Percentiles rank a stretch among this genome's conserved stretches.
Evolutionary conservation across 495 filamentous ascomycete genomes (phyloP).

Genomic region (Peziza echinospora): DNA sequence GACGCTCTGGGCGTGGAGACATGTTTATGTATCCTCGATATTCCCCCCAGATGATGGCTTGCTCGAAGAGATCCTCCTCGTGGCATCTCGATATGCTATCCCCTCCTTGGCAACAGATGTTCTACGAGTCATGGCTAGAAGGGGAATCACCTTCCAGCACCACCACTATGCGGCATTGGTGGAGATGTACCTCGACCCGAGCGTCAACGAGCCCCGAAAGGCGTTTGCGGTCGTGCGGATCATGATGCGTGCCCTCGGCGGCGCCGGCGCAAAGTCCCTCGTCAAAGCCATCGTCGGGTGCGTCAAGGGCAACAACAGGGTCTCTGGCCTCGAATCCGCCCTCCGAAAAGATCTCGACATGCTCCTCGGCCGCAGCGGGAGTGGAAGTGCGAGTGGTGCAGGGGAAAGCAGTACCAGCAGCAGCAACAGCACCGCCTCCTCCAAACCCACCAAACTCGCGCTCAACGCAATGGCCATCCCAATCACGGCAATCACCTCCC

Average conservation of each 20-base stretch:
- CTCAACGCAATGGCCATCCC: conserved; percentile 44
- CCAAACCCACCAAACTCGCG: too few relatives aligned
- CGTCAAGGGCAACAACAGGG: conserved; percentile 14
- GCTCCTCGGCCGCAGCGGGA: background rate
- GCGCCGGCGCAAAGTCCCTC: conserved; percentile 29
- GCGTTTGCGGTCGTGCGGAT: conserved; percentile 42
- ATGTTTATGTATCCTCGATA: conserved; percentile 32
- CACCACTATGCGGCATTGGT: conserved; percentile 62
- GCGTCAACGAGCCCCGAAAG: conserved; percentile 10
- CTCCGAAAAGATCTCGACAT: background rate
- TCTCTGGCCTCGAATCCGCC: too few relatives aligned
- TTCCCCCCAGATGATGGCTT: conserved; percentile 44
- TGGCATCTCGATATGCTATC: conserved; percentile 45
- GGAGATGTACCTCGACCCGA: conserved; percentile 34
- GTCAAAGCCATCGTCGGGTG: conserved; percentile 32
- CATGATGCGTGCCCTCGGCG: conserved; percentile 41
- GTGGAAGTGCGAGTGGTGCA: background rate
- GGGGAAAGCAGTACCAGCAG: conserved; percentile 13
- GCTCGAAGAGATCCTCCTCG: conserved; percentile 40
- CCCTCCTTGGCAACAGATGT: conserved; percentile 42
- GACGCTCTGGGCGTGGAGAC: conserved; percentile 40
- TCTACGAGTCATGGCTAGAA: conserved; percentile 33
- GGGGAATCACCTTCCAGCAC: conserved; percentile 29
- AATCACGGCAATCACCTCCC: conserved; percentile 31
- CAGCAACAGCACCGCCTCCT: too few relatives aligned